These are phyloP conservation scores for Vigna hirtella DNA, from an alignment of 306 rosid genomes.

Conservation along the genomic window DNA sequence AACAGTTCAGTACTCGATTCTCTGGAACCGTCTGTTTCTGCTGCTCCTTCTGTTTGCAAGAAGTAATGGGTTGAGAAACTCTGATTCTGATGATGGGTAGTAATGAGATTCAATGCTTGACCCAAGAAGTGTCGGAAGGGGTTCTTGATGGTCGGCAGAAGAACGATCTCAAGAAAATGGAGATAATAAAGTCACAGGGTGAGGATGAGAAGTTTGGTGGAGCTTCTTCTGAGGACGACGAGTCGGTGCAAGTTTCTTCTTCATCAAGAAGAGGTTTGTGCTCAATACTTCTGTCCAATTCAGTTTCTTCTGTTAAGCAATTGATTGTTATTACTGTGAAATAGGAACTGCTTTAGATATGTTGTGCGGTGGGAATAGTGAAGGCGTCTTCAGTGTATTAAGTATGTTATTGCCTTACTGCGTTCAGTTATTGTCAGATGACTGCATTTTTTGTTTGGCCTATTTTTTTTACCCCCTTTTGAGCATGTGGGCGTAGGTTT, in stretches of 20 bases:
- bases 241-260: conserved; percentile 43
- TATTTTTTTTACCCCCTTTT: neutral
- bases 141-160: conserved; percentile 40
- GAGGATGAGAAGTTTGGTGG: conserved; percentile 35
- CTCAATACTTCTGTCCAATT: neutral
- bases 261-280: conserved; percentile 62
- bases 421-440: neutral
- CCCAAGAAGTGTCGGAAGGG: conserved; percentile 41
- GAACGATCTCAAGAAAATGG: conserved; percentile 43
- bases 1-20: conserved; percentile 37
- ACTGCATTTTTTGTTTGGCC: neutral
- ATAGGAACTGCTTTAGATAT: neutral
- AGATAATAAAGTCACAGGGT: conserved; percentile 28
- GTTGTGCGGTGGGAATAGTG: neutral
- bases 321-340: conserved; percentile 13
- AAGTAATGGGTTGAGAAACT: conserved; percentile 19
- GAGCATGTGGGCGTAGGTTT: neutral
- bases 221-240: conserved; percentile 43
- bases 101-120: conserved; percentile 51
- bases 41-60: conserved; percentile 24
- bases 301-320: conserved; percentile 20
- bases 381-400: neutral
- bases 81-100: conserved; percentile 50
- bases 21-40: conserved; percentile 6
- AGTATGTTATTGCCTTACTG: neutral